Evolutionary conservation across 2,329 filamentous ascomycete genomes (phyloP).

Genomic region (Emericellopsis cladophorae): DNA sequence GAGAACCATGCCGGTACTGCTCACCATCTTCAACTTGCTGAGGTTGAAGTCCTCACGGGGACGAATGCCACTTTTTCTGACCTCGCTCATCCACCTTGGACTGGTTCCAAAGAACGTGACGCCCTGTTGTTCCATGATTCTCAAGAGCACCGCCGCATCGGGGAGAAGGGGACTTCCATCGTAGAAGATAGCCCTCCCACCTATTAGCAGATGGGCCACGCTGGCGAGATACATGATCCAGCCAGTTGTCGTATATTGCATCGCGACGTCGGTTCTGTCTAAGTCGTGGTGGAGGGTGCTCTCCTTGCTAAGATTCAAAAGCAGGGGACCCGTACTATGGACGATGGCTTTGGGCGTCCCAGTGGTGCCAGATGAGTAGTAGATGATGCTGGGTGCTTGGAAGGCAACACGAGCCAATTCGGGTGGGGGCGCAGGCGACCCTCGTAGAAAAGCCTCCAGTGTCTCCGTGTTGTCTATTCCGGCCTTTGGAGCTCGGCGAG

Average conservation of each 20-base stretch:
- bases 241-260: constrained; percentile 56
- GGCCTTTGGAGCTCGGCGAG: constrained; percentile 35
- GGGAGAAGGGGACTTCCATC: constrained; percentile 74
- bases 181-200: constrained; percentile 57
- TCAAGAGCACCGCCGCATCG: constrained; percentile 48
- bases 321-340: constrained; percentile 55
- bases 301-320: constrained; percentile 48
- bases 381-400: constrained; percentile 64
- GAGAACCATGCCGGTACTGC: constrained; percentile 71
- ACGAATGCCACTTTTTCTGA: constrained; percentile 49
- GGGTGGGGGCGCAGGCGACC: constrained; percentile 10
- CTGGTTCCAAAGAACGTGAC: constrained; percentile 66
- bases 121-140: constrained; percentile 46
- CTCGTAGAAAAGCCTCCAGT: constrained; percentile 30
- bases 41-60: constrained; percentile 54
- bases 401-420: constrained; percentile 48
- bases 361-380: constrained; percentile 72
- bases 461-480: constrained; percentile 33
- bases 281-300: constrained; percentile 33
- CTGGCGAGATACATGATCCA: constrained; percentile 81
- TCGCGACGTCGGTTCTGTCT: constrained; percentile 22
- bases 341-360: constrained; percentile 79
- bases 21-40: constrained; percentile 45
- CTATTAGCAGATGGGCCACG: constrained; percentile 44
- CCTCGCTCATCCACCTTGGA: constrained; percentile 63